These are phyloP conservation scores for Harringtonia lauricola DNA, from an alignment of 2,329 filamentous ascomycete genomes.

Conservation along the genomic window DNA sequence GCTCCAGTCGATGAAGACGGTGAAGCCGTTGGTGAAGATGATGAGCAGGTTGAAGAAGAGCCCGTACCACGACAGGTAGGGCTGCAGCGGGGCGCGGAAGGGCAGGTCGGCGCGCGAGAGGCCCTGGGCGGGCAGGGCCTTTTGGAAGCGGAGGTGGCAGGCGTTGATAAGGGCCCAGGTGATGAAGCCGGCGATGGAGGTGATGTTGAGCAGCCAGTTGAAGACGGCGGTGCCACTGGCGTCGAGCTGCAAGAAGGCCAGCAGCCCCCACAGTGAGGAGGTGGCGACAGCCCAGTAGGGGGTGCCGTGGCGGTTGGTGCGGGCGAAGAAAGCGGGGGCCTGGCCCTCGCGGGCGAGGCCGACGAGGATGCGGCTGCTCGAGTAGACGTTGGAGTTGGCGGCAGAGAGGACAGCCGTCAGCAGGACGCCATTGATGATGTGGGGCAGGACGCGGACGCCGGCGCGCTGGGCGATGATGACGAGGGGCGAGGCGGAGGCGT, in stretches of 20 bases:
- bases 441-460: constrained; percentile 50
- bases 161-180: constrained; percentile 55
- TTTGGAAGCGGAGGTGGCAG: constrained; percentile 55
- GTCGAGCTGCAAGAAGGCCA: constrained; percentile 58
- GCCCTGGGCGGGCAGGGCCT: constrained; percentile 42
- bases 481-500: constrained; percentile 54
- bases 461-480: constrained; percentile 50
- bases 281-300: constrained; percentile 49
- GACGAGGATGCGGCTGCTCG: constrained; percentile 56
- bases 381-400: constrained; percentile 68
- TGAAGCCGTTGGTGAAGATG: constrained; percentile 58
- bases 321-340: constrained; percentile 47
- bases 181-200: constrained; percentile 58
- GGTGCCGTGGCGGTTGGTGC: constrained; percentile 49
- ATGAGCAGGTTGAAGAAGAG: constrained; percentile 55
- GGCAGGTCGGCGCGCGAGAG: constrained; percentile 47
- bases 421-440: constrained; percentile 69
- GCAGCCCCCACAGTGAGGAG: constrained; percentile 46
- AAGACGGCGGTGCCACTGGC: constrained; percentile 49
- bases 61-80: constrained; percentile 54
- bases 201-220: constrained; percentile 63
- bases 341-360: constrained; percentile 53
- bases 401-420: constrained; percentile 70
- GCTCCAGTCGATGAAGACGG: constrained; percentile 52
- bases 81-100: constrained; percentile 51